Base-by-base conservation (phyloP, 1,284 basidiomycete genomes). In the Coriolopsis trogii region DNA sequence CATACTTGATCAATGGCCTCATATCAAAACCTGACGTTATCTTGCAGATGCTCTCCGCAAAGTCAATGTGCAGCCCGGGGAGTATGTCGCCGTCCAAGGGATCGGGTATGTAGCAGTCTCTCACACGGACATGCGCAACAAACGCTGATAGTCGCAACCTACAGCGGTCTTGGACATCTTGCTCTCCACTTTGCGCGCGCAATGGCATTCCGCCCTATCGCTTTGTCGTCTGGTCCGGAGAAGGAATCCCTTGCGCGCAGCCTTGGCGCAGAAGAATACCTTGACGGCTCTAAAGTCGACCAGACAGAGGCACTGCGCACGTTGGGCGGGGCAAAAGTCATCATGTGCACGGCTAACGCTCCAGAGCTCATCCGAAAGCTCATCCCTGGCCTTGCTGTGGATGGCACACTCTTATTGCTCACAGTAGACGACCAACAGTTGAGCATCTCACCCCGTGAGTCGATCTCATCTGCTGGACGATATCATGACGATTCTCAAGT, bases 281-380 rank as follows among this genome's bases (percentile, higher is more conserved):
- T 67, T 26, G 63, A 66, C 42, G 45, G 59, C 12, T 55, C 56
- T 16, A 46, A 43, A 21, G 52, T 53, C n/a, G 51, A 63, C 38
- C 51, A 54, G 26, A 67, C 63, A 13, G 67, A 65, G 31, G 66
- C 64, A 25, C 60, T 75, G 13, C 65, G 70, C 47, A 66, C 69
- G 61, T 61, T 73, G 31, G 73, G 74, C 9, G 73, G 70, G 10
- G 72, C 72, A 3, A 65, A 66, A 29, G 37, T 69, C 30, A 65
- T 72, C 41, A 47, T 73, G 15, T 68, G 65, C 50, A 73, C 72
- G 12, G 72, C 70, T 5, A 71, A 69, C 12, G 62, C 61, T 34
- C 58, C 69, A 1, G 60, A 69, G 16, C 56, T 62, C 37, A 65
- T 70, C 36, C 52, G 61, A 23, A 59, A 55, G 6, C 58, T 74